Evolutionary conservation across 2,329 filamentous ascomycete genomes (phyloP), one percentile per base, ranked within the genome.

Genomic region (Fusarium keratoplasticum): DNA sequence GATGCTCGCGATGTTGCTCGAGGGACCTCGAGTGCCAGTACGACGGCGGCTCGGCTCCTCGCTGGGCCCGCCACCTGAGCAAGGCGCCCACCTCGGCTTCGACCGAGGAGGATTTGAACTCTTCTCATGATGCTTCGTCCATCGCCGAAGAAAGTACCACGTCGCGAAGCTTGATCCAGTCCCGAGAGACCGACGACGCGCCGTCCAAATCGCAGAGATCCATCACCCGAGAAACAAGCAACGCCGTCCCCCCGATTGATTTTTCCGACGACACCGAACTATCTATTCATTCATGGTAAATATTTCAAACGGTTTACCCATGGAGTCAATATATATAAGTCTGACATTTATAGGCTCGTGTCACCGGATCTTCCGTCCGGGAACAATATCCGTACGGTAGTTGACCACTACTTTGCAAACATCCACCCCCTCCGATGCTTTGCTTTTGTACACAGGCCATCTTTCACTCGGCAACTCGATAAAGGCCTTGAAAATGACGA

Each of bases 391-490:
- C 82, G 82, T 16, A 79, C 78, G 0, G 78, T 83, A 5, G 80
- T 83, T 27, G 82, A 83, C 54, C 82, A 82, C 67, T 83, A 83
- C 65, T 83, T 83, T 71, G 75, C 81, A 67, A 83, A 83, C 33
- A 75, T 83, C 6, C 87, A 84, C 60, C 82, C 82, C n/a, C 78
- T 84, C 6, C 80, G 82, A 22, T 84, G 82, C 69, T 84, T 84
- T 62, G 82, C 82, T 18, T 84, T 84, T 78, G 81, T 84, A 20
- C 82, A 84, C 61, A 82, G 83, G 59, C 82, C 82, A 5, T 83
- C 82, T 1, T 83, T 84, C 59, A 82, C 82, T 71, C 76, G 82
- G 7, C 82, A 83, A 54, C 75, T 84, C 6, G 82, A 84, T 64
- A 82, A 81, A 27, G 82, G 82, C 0, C 78, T 83, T 54, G 76